phyloP scores from a whole-genome alignment of 371 early-diverging fungal species.

The Nematocida sp. region DNA sequence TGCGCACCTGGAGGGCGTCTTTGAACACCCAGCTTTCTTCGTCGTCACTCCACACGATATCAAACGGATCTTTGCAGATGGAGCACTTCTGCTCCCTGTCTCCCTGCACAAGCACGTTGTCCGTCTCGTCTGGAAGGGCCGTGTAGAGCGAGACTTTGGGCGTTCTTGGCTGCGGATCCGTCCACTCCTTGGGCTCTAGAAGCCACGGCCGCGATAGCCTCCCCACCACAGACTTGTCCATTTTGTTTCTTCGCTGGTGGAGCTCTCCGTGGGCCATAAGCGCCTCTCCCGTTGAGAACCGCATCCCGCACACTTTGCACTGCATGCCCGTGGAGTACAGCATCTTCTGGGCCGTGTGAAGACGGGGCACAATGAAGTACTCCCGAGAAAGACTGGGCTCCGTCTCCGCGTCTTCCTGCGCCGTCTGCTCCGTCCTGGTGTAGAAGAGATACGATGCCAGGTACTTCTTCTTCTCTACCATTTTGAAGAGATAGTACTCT shows the following conservation, averaged over 20 bases:
- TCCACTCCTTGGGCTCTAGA: neutral
- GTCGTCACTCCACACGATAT: constrained; percentile 48
- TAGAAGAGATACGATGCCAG: constrained; percentile 14
- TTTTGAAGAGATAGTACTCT: constrained; percentile 35
- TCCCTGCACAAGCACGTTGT: constrained; percentile 47
- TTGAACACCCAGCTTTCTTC: constrained; percentile 47
- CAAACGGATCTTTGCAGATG: constrained; percentile 41
- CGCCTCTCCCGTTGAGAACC: constrained; percentile 10
- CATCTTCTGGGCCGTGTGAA: constrained; percentile 8
- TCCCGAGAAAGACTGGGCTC: constrained; percentile 7
- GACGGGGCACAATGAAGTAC: constrained; percentile 6
- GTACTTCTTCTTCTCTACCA: constrained; percentile 22
- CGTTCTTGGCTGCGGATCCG: neutral
- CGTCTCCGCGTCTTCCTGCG: neutral
- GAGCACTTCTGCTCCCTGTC: constrained; percentile 41
- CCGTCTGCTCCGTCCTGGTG: neutral
- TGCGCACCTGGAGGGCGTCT: constrained; percentile 27
- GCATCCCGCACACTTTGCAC: constrained; percentile 51
- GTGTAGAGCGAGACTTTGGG: constrained; percentile 11
- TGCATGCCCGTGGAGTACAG: constrained; percentile 20
- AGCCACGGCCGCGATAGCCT: constrained; percentile 28
- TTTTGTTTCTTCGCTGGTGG: constrained; percentile 32
- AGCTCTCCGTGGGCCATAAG: constrained; percentile 20
- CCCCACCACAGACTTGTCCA: neutral
- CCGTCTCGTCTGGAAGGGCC: neutral